Base-by-base conservation (phyloP, 2,329 filamentous ascomycete genomes). In the Diaporthe sp. region DNA sequence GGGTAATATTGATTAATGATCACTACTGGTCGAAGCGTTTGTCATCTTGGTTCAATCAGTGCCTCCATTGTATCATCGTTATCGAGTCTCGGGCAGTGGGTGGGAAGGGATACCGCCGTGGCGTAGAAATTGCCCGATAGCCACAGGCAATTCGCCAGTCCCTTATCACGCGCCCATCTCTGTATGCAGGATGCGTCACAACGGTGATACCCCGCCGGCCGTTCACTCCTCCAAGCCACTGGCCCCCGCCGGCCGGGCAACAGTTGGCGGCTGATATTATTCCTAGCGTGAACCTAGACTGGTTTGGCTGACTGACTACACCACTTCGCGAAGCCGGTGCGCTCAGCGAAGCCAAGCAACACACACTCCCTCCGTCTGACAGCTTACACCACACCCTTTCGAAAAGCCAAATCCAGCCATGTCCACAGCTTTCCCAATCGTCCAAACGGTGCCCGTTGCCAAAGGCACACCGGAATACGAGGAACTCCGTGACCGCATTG, bases 391-490 rank as follows among this genome's bases (percentile, higher is more conserved):
- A 51, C 30, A 35, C 44, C 19, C 19, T 50, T 15, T 15, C 17
- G n/a, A 15, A 35, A 47, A n/a, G 7, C 30, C 32, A 8, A 37
- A 9, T 51, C 22, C 44, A 51, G 42, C 42, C 51, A 69, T 72
- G 61, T 65, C 70, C 0, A 55, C 35, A 9, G 61, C 32, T 9
- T 75, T 78, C 42, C 70, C 76, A 30, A 70, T 78, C 44, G 55
- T 79, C 61, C 76, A 79, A 63, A 70, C 76, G n/a, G 71, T 76
- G 42, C 77, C 78, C 27, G 65, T 79, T 51, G 75, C 77, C 27
- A 76, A 73, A 30, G 79, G 79, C 25, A 75, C 79, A 12, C 71
- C 78, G 10, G 76, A 75, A 50, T 80, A 76, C 44, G 76, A 79
- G 58, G 72, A 71, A 2, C 68, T 73, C 10, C 69, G 71, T 27